Percentiles rank a stretch among this genome's conserved stretches.
Evolutionary conservation across 78 protist genomes (phyloP).

Genomic region (Dictyostelium brefeldianum): DNA sequence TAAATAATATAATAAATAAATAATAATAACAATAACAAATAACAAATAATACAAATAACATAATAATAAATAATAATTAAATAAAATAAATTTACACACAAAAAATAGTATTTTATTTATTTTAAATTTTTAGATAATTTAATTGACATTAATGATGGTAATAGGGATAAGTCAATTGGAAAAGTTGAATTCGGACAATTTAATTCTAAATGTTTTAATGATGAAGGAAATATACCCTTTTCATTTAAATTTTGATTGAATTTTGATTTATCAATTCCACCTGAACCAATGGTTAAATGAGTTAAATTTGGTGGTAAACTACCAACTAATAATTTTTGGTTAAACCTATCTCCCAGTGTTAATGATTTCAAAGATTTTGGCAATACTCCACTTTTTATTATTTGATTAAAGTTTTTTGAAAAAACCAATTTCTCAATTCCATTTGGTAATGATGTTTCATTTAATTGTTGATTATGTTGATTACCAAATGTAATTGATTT

Average conservation of each 20-base stretch:
- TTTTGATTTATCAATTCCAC: background rate
- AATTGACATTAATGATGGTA: background rate
- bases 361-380: background rate
- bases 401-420: conserved; percentile 28
- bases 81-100: background rate
- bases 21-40: background rate
- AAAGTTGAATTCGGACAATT: background rate
- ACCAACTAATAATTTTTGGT: background rate
- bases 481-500: background rate
- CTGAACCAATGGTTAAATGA: background rate
- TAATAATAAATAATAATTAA: background rate
- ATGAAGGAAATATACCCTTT: background rate
- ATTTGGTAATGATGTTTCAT: background rate
- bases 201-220: background rate
- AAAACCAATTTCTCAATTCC: background rate
- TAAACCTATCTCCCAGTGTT: conserved; percentile 7
- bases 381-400: background rate
- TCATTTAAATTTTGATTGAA: background rate
- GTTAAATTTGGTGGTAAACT: background rate
- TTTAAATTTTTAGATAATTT: no score
- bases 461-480: background rate
- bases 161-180: background rate
- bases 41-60: background rate
- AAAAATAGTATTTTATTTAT: no score
- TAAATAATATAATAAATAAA: background rate